phyloP scores from a whole-genome alignment of 345 rosid genomes.

The Bruguiera parviflora region DNA sequence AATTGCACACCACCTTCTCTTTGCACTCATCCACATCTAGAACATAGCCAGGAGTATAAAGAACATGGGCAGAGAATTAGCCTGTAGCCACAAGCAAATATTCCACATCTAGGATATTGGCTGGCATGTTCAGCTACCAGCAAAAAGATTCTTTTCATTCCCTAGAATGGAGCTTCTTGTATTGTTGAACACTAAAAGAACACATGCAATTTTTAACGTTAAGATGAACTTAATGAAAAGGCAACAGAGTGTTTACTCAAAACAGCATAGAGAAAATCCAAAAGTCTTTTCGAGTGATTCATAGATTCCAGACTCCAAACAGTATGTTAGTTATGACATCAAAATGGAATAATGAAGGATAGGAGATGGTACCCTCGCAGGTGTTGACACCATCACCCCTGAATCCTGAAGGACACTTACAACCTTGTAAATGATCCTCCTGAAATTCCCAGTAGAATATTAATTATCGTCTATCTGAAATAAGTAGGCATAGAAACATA shows the following conservation, averaged over 20 bases:
- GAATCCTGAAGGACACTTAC: conserved; percentile 92
- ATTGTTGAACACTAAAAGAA: no score
- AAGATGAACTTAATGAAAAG: no score
- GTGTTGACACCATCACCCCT: conserved; percentile 73
- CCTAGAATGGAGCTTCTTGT: background rate
- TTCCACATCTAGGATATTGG: background rate
- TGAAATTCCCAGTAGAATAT: conserved; percentile 24
- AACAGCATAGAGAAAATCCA: no score
- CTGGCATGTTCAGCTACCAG: background rate
- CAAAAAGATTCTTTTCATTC: background rate
- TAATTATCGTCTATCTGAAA: background rate
- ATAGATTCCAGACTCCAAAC: no score
- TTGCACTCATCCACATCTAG: conserved; percentile 83
- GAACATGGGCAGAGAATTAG: background rate
- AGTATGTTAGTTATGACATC: background rate
- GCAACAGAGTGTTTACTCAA: no score
- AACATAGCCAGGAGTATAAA: conserved; percentile 6
- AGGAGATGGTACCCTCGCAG: conserved; percentile 59
- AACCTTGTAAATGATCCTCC: conserved; percentile 61
- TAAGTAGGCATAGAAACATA: background rate
- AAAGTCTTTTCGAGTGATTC: no score
- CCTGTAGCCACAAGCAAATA: background rate
- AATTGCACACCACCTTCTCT: conserved; percentile 71
- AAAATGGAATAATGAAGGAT: background rate
- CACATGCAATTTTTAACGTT: no score